Percentiles rank a stretch among this genome's conserved stretches.
Evolutionary conservation across 768 basidiomycete genomes (phyloP).

Genomic region (Lactarius indigo): DNA sequence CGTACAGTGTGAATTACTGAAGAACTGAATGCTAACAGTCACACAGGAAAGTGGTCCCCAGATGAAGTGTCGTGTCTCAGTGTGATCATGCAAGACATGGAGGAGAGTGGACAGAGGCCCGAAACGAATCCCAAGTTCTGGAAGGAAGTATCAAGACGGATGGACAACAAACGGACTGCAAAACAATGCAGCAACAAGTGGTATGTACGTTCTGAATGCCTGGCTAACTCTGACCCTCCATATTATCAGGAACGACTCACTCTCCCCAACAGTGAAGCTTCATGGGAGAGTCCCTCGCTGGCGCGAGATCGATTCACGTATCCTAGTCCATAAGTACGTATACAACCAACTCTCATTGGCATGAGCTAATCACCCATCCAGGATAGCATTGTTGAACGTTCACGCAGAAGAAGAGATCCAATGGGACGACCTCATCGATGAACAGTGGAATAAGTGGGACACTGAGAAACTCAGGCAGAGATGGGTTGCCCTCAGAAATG

Average conservation of each 20-base stretch:
- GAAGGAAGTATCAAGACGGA: background rate
- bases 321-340: background rate
- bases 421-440: no score
- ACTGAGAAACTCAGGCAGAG: no score
- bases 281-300: background rate
- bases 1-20: no score
- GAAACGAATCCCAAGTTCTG: background rate
- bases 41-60: background rate
- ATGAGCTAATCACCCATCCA: background rate
- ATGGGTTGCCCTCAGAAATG: no score
- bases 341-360: background rate
- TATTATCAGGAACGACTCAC: no score
- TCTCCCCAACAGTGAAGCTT: no score
- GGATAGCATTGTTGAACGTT: no score
- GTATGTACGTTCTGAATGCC: background rate
- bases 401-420: no score
- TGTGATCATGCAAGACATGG: background rate
- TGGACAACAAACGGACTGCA: background rate
- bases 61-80: background rate
- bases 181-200: background rate
- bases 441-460: no score
- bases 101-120: background rate
- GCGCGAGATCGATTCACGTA: background rate
- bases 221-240: no score
- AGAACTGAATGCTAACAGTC: background rate